Evolutionary conservation across 1,284 basidiomycete species (phyloP).

Genomic region (Sanghuangporus sanghuang): DNA sequence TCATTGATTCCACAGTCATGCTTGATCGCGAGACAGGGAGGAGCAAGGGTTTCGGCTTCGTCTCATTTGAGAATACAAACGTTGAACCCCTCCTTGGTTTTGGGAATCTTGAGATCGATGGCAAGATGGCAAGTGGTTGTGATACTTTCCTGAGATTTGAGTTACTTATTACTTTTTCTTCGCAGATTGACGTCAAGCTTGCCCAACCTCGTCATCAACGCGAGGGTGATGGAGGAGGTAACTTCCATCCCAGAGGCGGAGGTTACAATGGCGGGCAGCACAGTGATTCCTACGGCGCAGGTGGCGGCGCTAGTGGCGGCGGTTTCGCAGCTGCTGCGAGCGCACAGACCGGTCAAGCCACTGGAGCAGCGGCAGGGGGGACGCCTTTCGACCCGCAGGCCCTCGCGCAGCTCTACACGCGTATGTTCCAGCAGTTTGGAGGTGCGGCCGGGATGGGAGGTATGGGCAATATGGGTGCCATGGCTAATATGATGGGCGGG

Average conservation of each 20-base stretch:
- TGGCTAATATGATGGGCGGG: conserved; percentile 34
- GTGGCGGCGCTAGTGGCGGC: conserved; percentile 20
- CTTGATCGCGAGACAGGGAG: conserved; percentile 94
- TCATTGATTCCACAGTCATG: conserved; percentile 98
- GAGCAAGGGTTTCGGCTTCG: conserved; percentile 97
- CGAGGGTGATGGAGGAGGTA: conserved; percentile 32
- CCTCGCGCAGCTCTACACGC: conserved; percentile 72
- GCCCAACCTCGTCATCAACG: conserved; percentile 84
- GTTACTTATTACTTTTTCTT: neutral
- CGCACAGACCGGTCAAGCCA: conserved; percentile 11
- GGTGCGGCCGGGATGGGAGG: conserved; percentile 41
- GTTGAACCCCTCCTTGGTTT: conserved; percentile 83
- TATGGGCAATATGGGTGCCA: conserved; percentile 26
- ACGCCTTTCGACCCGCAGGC: conserved; percentile 78
- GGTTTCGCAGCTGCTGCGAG: conserved; percentile 15
- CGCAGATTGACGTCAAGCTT: conserved; percentile 90
- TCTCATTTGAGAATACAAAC: conserved; percentile 89
- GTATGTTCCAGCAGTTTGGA: conserved; percentile 77
- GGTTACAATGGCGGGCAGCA: conserved; percentile 22
- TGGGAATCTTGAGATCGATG: conserved; percentile 84
- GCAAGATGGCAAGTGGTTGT: conserved; percentile 67
- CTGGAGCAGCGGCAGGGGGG: conserved; percentile 30
- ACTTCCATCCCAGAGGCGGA: conserved; percentile 11
- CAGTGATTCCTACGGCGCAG: conserved; percentile 25
- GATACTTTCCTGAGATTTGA: neutral